phyloP scores from a whole-genome alignment of 2,329 filamentous ascomycete genomes.

The Trichophyton mentagrophytes region DNA sequence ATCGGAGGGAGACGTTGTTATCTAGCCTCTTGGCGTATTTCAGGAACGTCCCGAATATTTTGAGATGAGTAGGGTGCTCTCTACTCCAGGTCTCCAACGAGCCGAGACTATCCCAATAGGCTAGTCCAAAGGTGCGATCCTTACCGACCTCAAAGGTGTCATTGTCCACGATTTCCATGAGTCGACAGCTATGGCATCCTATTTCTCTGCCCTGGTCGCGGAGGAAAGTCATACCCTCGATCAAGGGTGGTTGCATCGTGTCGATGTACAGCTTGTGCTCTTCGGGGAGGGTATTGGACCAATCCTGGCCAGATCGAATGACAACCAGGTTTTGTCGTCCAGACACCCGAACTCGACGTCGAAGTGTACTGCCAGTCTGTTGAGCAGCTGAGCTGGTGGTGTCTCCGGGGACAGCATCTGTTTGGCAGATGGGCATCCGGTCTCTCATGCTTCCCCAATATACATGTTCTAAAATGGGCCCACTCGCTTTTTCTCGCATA shows the following conservation, averaged over 20 bases:
- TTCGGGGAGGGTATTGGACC: conserved; percentile 28
- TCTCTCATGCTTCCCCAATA: conserved; percentile 40
- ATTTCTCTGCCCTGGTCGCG: conserved; percentile 33
- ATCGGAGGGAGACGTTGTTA: conserved; percentile 24
- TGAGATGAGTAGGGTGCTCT: conserved; percentile 29
- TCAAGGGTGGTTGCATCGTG: conserved; percentile 36
- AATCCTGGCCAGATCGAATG: conserved; percentile 38
- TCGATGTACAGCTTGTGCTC: conserved; percentile 34
- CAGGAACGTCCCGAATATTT: conserved; percentile 32
- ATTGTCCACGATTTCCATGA: conserved; percentile 32
- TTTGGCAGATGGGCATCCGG: conserved; percentile 30
- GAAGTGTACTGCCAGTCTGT: background rate
- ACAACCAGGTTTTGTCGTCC: conserved; percentile 32
- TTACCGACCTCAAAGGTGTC: conserved; percentile 13
- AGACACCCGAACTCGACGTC: conserved; percentile 21
- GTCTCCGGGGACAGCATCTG: conserved; percentile 24
- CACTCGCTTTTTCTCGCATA: conserved; percentile 28
- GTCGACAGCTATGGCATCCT: conserved; percentile 34
- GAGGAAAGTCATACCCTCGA: conserved; percentile 34
- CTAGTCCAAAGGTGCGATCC: conserved; percentile 32
- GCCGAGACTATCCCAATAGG: conserved; percentile 32
- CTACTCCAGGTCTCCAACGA: conserved; percentile 31
- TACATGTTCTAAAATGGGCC: conserved; percentile 31
- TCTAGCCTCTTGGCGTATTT: conserved; percentile 29
- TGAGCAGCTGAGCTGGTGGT: conserved; percentile 4